These are phyloP conservation scores for Spinellus fusiger DNA, from an alignment of 192 early-diverging fungal species.

Conservation along the genomic window DNA sequence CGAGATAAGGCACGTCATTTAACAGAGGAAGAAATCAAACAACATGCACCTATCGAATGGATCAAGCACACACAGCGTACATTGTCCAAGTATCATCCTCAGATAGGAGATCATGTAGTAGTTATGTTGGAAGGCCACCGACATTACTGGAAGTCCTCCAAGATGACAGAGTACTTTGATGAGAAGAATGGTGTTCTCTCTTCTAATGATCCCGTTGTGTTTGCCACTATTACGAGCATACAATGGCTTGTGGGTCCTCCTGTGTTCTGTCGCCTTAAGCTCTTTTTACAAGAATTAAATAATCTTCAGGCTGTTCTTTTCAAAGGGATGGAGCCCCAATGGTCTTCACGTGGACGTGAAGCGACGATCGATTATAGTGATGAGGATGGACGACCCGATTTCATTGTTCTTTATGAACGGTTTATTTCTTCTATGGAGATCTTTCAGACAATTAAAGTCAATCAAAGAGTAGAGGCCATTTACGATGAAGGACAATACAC, in stretches of 20 bases:
- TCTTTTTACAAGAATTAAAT: slow-evolving; percentile 38
- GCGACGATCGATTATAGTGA: slow-evolving; percentile 65
- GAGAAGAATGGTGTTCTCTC: slow-evolving; percentile 27
- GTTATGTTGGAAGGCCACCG: slow-evolving; percentile 52
- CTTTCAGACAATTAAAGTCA: slow-evolving; percentile 33
- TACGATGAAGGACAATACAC: slow-evolving; percentile 59
- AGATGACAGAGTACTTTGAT: slow-evolving; percentile 25
- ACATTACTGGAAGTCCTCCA: slow-evolving; percentile 45
- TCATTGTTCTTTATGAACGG: slow-evolving; percentile 56
- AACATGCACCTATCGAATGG: slow-evolving; percentile 45
- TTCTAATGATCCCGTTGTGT: slow-evolving; percentile 32
- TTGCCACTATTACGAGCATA: slow-evolving; percentile 50
- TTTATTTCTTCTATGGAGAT: slow-evolving; percentile 52
- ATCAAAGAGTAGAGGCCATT: slow-evolving; percentile 54
- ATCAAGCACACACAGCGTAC: slow-evolving; percentile 34
- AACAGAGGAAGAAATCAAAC: slow-evolving; percentile 10
- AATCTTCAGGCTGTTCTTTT: slow-evolving; percentile 42
- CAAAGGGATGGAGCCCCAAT: slow-evolving; percentile 20
- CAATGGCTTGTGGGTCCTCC: slow-evolving; percentile 66
- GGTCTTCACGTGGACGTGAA: slow-evolving; percentile 23
- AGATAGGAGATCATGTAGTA: slow-evolving; percentile 53
- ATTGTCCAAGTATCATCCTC: slow-evolving; percentile 55
- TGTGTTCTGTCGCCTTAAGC: slow-evolving; percentile 52
- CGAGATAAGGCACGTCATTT: slow-evolving; percentile 2
- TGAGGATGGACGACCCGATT: slow-evolving; percentile 63